Percentiles rank a stretch among this genome's conserved stretches.
Conservation (phyloP, 495 filamentous ascomycete species). For the Penicillium psychrofluorescens region DNA sequence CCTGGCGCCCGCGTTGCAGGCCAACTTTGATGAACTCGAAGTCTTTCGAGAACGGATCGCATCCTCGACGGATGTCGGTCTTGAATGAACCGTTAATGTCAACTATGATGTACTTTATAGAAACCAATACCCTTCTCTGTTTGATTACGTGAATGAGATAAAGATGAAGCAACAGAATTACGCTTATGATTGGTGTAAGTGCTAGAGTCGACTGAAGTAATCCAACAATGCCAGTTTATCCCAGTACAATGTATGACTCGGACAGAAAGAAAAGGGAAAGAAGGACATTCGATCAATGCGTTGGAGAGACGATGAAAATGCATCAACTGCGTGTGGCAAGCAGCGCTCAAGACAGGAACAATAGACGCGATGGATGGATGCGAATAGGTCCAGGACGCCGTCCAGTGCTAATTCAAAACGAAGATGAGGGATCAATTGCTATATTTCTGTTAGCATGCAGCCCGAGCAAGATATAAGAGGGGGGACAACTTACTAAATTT, state of each 20-base stretch:
- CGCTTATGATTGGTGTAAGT: too few species aligned
- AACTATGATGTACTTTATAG: background rate
- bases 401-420: constrained; percentile 9
- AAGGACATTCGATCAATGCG: too few species aligned
- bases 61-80: background rate
- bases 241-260: too few species aligned
- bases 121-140: background rate
- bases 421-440: constrained; percentile 18
- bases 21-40: constrained; percentile 29
- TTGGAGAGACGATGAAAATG: constrained; percentile 2
- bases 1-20: constrained; percentile 19
- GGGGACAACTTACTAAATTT: constrained; percentile 79
- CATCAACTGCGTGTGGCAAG: constrained; percentile 1
- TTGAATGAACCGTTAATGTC: background rate
- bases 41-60: constrained; percentile 7
- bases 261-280: too few species aligned
- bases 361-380: background rate
- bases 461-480: background rate
- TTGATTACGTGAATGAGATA: too few species aligned
- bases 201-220: too few species aligned
- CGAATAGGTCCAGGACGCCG: constrained; percentile 5
- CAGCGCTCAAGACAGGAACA: constrained; percentile 6
- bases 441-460: constrained; percentile 4
- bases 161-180: too few species aligned
- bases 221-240: too few species aligned